These are phyloP conservation scores for Candida nonsorbophila DNA, from an alignment of 805 yeast genomes.

Conservation along the genomic window DNA sequence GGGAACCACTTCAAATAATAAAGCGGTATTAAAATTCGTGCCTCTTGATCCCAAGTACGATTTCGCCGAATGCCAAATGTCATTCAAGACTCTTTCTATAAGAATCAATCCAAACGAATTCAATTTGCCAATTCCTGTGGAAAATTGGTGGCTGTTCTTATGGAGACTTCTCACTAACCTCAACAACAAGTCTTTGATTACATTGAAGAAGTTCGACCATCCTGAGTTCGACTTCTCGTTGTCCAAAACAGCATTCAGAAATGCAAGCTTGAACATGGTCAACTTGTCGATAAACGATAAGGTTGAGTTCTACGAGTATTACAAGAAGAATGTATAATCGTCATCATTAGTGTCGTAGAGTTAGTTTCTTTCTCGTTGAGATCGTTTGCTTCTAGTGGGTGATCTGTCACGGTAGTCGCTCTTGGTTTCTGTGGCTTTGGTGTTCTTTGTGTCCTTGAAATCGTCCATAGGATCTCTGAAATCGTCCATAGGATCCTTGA, in stretches of 20 bases:
- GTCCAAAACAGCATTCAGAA: slow-evolving; percentile 22
- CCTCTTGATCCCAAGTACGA: slow-evolving; percentile 10
- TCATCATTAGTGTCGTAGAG: neutral
- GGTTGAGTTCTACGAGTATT: slow-evolving; percentile 20
- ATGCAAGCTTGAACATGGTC: slow-evolving; percentile 26
- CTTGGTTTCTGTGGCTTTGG: slow-evolving; percentile 2
- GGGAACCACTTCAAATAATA: slow-evolving; percentile 84
- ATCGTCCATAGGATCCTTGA: slow-evolving; percentile 15
- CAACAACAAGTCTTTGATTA: slow-evolving; percentile 15
- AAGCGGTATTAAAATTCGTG: slow-evolving; percentile 60
- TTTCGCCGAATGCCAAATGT: slow-evolving; percentile 19
- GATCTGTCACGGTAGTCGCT: neutral
- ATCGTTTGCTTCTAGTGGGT: neutral
- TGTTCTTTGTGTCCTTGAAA: neutral
- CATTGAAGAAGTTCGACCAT: slow-evolving; percentile 21
- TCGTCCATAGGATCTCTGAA: slow-evolving; percentile 33
- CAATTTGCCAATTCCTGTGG: slow-evolving; percentile 33
- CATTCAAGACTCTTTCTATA: slow-evolving; percentile 33
- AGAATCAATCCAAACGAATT: slow-evolving; percentile 31
- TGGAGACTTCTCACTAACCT: slow-evolving; percentile 16
- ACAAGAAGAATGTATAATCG: slow-evolving; percentile 7
- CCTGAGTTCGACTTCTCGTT: slow-evolving; percentile 11
- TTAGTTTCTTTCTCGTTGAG: neutral
- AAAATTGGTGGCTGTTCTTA: slow-evolving; percentile 13
- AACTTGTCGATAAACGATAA: slow-evolving; percentile 26